Percentiles rank a stretch among this genome's conserved stretches.
phyloP scores from a whole-genome alignment of 2,329 filamentous ascomycete genomes.

The Cryphonectria carpinicola region DNA sequence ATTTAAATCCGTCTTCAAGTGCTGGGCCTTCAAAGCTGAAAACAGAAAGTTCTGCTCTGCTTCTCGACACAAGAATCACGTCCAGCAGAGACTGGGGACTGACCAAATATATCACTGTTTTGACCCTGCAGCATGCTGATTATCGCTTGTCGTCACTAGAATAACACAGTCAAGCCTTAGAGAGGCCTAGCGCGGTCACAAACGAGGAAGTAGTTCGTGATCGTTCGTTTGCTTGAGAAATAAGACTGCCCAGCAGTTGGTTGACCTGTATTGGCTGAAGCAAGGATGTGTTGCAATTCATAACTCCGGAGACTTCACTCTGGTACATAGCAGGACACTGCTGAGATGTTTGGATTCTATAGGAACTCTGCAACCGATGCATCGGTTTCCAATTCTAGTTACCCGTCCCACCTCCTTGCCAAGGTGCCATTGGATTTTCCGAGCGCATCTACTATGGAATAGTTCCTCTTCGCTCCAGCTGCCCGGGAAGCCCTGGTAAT shows the following conservation, averaged over 20 bases:
- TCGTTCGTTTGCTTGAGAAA: neutral
- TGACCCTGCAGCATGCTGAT: neutral
- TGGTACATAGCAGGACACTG: neutral
- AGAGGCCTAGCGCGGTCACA: neutral
- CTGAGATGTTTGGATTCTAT: neutral
- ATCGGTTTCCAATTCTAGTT: slow-evolving; percentile 23
- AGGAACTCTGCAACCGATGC: neutral
- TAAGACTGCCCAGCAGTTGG: neutral
- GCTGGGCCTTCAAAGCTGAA: neutral
- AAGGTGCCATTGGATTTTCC: slow-evolving; percentile 15
- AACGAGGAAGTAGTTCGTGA: neutral
- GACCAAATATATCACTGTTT: neutral
- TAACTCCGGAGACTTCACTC: neutral
- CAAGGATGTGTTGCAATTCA: neutral
- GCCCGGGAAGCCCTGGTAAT: slow-evolving; percentile 19
- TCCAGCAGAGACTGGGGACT: neutral
- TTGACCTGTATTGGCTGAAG: neutral
- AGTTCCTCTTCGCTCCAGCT: slow-evolving; percentile 6
- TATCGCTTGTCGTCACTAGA: neutral
- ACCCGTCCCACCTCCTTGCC: neutral
- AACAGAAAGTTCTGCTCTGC: neutral
- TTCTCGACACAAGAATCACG: neutral
- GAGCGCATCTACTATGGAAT: neutral
- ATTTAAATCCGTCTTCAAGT: neutral
- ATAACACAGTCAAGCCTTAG: neutral